Evolutionary conservation across 2,329 filamentous ascomycete genomes (phyloP).

Genomic region (Pseudocercospora ulei): DNA sequence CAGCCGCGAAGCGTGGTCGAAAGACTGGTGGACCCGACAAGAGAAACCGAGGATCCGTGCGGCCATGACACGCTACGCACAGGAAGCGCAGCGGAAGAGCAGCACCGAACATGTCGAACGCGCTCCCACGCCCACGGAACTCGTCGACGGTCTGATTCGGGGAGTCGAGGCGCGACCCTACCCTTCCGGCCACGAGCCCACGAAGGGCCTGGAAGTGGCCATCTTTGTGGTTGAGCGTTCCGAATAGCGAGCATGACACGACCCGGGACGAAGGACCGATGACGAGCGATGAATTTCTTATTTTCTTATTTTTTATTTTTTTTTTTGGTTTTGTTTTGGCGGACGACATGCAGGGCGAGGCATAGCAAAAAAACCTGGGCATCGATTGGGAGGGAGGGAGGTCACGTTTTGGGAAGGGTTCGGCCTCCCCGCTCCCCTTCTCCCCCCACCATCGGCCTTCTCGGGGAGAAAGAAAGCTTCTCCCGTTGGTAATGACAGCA

Average conservation of each 20-base stretch:
- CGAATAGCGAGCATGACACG: slow-evolving; percentile 20
- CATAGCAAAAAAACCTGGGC: no score
- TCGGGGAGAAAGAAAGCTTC: no score
- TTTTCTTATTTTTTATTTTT: no score
- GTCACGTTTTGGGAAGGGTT: no score
- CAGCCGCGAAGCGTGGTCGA: slow-evolving; percentile 48
- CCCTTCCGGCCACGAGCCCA: slow-evolving; percentile 38
- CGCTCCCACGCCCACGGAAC: slow-evolving; percentile 41
- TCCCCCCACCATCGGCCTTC: no score
- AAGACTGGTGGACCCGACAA: slow-evolving; percentile 56
- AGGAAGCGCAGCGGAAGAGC: slow-evolving; percentile 37
- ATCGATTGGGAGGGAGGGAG: no score
- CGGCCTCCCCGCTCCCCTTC: no score
- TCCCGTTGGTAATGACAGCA: no score
- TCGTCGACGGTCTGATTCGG: slow-evolving; percentile 52
- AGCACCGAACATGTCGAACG: slow-evolving; percentile 31
- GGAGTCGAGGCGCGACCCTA: slow-evolving; percentile 48
- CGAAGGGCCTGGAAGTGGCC: slow-evolving; percentile 41
- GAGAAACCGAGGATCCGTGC: slow-evolving; percentile 52
- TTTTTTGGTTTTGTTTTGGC: no score
- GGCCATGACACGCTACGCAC: slow-evolving; percentile 40
- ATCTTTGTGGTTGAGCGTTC: slow-evolving; percentile 41
- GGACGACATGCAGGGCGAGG: no score
- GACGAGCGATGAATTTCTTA: slow-evolving; percentile 4
- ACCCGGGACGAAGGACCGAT: slow-evolving; percentile 5